phyloP scores from a whole-genome alignment of 2,329 filamentous ascomycete genomes.

The Cytospora mali region DNA sequence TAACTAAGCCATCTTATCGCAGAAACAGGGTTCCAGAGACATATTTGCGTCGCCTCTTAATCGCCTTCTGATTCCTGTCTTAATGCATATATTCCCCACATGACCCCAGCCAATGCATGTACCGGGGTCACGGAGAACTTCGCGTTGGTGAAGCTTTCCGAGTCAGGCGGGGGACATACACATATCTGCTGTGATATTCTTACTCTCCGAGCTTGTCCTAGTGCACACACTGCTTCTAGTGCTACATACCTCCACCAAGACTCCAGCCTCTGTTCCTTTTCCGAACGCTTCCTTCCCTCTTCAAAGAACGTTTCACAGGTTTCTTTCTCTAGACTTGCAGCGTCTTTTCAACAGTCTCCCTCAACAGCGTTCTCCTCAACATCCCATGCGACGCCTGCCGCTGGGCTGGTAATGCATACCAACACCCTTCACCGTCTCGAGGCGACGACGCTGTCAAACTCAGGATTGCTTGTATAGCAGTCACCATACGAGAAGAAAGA shows the following conservation, averaged over 20 bases:
- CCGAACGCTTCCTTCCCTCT: not conserved
- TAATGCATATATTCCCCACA: not conserved
- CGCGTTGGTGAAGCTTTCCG: not conserved
- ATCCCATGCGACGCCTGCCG: not conserved
- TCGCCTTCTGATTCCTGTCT: not conserved
- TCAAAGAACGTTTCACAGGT: not conserved
- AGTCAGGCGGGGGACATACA: not conserved
- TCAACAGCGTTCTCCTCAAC: not conserved
- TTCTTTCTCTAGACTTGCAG: not conserved
- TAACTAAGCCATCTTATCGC: not conserved
- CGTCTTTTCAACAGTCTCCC: not conserved
- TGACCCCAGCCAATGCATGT: not conserved
- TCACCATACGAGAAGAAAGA: not conserved
- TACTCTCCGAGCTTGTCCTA: not conserved
- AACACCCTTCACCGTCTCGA: conserved; percentile 18
- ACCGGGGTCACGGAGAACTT: not conserved
- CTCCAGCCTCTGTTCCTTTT: not conserved
- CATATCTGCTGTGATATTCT: not conserved
- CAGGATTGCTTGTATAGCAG: not conserved
- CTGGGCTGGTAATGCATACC: conserved; percentile 6
- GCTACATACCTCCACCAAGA: not conserved
- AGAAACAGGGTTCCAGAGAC: not conserved
- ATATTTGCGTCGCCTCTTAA: no score
- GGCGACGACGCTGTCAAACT: not conserved
- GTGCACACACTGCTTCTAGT: not conserved